Base-by-base conservation (phyloP, 441 rosid genomes). In the Gossypium lobatum region DNA sequence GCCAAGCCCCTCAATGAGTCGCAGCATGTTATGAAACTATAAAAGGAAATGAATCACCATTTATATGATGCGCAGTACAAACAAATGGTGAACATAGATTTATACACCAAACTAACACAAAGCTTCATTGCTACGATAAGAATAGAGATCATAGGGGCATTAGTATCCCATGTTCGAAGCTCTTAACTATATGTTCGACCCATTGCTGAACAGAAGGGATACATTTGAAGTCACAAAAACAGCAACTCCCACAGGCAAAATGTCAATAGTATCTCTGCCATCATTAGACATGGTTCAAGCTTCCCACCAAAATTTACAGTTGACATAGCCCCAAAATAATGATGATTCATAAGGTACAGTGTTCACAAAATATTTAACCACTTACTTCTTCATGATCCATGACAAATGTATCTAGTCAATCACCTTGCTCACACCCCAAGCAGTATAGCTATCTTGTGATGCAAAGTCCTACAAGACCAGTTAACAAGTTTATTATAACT, bases 381-480 rank as follows among this genome's bases (percentile, higher is more conserved):
- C 39, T 0, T 25, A 21, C 50, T 26, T 25, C 58, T 60, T 10
- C 72, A 28, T 9, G 55, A 69, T 59, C 59, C 63, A 42, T 1
- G 46, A 54, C 10, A 31, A 61, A 46, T 4, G 21, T 48, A 20
- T 28, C 54, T 39, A 63, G 21, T 76, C 71, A 7, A 50, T 61
- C 14, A 73, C 73, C 84, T 88, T 85, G 65, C 88, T 83, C 59
- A 85, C 88, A 23, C 97, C 97, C 90, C 93, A 95, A 50, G 97
- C 84, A 11, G 81, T 63, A 81, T 81, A 91, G 89, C 98, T 95
- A 9, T 95, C 98, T 81, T 95, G 94, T 3, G 98, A 95, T 79
- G 89, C 93, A 79, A 95, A 95, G 25, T 95, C 98, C 98, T 92
- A 73, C 55, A 59, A 25, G 7, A 13, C 2, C 39, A 25, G 63